phyloP scores from a whole-genome alignment of 768 basidiomycete species.

The Macrolepiota dolichaula region DNA sequence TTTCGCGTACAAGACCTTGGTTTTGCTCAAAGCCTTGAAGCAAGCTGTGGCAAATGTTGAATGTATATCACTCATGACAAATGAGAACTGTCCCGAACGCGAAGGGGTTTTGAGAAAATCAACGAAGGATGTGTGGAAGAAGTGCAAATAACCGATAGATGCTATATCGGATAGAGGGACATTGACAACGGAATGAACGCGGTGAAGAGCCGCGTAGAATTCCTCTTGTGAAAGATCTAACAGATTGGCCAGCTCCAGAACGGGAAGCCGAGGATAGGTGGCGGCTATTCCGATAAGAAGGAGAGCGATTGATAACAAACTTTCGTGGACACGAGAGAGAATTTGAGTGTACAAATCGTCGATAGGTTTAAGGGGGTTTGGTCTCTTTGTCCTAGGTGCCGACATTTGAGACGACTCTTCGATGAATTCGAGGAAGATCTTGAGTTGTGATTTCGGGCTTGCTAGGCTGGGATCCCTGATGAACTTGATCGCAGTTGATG shows the following conservation, averaged over 20 bases:
- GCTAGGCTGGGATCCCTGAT: constrained; percentile 11
- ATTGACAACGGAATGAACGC: background rate
- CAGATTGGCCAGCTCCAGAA: constrained; percentile 1
- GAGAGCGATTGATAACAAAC: background rate
- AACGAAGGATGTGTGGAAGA: constrained; percentile 1
- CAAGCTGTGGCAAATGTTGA: background rate
- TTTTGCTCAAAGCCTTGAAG: background rate
- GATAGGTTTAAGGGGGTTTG: constrained; percentile 1
- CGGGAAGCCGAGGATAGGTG: background rate
- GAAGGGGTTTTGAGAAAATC: constrained; percentile 1
- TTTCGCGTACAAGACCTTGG: background rate
- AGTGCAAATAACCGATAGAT: background rate
- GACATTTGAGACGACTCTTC: background rate
- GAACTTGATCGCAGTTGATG: constrained; percentile 12
- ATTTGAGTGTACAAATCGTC: constrained; percentile 1
- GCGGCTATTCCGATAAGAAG: background rate
- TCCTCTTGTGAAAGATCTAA: background rate
- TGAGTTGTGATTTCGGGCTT: background rate
- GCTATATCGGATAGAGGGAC: background rate
- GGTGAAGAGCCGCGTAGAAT: background rate
- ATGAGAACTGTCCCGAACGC: background rate
- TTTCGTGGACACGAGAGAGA: background rate
- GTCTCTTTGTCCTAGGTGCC: background rate
- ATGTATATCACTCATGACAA: background rate
- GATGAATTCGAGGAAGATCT: constrained; percentile 1